A percentile compares a stretch with the other conserved stretches of the same genome.
Conservation (phyloP, 371 early-diverging fungal species). For the Haplosporangium sp. region DNA sequence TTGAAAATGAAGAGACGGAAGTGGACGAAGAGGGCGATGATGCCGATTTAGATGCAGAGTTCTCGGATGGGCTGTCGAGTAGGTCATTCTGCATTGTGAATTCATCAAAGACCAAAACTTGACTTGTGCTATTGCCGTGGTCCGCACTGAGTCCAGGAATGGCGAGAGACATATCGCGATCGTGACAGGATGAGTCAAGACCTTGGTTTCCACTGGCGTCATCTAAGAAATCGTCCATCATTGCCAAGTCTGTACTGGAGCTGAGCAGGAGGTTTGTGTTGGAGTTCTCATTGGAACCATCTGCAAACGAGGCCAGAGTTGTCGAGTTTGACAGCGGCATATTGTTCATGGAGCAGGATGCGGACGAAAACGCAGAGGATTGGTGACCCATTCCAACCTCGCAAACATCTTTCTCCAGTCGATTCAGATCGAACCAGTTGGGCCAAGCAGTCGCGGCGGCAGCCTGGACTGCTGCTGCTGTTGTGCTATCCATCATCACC, state of each 20-base stretch:
- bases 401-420: constrained; percentile 45
- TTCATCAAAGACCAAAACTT: constrained; percentile 40
- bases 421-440: constrained; percentile 46
- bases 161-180: constrained; percentile 27
- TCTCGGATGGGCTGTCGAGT: not conserved
- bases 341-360: constrained; percentile 22
- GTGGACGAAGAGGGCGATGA: not conserved
- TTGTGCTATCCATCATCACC: constrained; percentile 41
- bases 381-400: constrained; percentile 22
- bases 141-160: constrained; percentile 8
- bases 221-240: constrained; percentile 34
- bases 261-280: constrained; percentile 32
- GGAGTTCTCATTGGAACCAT: constrained; percentile 1
- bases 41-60: constrained; percentile 7
- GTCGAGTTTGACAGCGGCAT: constrained; percentile 31
- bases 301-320: constrained; percentile 19
- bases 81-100: not conserved
- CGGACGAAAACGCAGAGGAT: constrained; percentile 29
- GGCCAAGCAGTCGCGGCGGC: constrained; percentile 47
- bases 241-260: constrained; percentile 44
- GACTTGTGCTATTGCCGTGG: constrained; percentile 41
- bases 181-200: constrained; percentile 2
- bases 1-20: not conserved
- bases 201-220: not conserved
- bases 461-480: constrained; percentile 39